Percentiles rank a stretch among this genome's conserved stretches.
These are phyloP conservation scores for Nakazawaea peltata DNA, from an alignment of 805 yeast genomes.

Conservation along the genomic window DNA sequence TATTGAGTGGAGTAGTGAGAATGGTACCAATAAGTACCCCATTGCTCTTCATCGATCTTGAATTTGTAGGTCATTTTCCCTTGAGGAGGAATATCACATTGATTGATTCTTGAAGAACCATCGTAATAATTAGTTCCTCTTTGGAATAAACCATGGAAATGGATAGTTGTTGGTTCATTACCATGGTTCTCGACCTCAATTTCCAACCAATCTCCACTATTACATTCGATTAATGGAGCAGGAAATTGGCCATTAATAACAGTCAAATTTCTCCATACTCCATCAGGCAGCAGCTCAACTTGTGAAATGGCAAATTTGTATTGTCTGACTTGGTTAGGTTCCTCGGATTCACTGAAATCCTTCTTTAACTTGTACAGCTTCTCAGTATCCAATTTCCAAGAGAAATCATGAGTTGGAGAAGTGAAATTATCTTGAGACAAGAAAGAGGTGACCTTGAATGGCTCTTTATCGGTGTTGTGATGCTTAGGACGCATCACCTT, in stretches of 20 bases:
- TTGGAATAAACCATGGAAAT: constrained; percentile 17
- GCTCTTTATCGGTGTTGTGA: constrained; percentile 4
- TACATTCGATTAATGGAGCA: constrained; percentile 16
- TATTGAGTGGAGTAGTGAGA: constrained; percentile 17
- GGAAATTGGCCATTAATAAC: constrained; percentile 17
- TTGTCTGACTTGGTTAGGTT: background rate
- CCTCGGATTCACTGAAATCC: background rate
- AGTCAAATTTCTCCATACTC: constrained; percentile 11
- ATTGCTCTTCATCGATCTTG: constrained; percentile 12
- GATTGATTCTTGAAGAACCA: constrained; percentile 15
- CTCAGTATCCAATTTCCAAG: constrained; percentile 21
- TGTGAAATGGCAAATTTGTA: constrained; percentile 2
- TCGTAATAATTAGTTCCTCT: constrained; percentile 15
- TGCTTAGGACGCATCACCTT: too few species aligned
- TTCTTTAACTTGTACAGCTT: constrained; percentile 16
- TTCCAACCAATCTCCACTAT: constrained; percentile 15
- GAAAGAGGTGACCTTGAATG: background rate
- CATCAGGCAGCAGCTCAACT: constrained; percentile 8
- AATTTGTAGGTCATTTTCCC: constrained; percentile 14
- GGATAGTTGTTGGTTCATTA: constrained; percentile 14
- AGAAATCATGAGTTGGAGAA: too few species aligned
- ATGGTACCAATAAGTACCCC: constrained; percentile 19
- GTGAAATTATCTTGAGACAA: too few species aligned
- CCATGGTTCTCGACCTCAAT: constrained; percentile 13
- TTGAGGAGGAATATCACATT: constrained; percentile 12